Evolutionary conservation across 2,329 filamentous ascomycete species (phyloP).

Genomic region (Grosmannia huntii): DNA sequence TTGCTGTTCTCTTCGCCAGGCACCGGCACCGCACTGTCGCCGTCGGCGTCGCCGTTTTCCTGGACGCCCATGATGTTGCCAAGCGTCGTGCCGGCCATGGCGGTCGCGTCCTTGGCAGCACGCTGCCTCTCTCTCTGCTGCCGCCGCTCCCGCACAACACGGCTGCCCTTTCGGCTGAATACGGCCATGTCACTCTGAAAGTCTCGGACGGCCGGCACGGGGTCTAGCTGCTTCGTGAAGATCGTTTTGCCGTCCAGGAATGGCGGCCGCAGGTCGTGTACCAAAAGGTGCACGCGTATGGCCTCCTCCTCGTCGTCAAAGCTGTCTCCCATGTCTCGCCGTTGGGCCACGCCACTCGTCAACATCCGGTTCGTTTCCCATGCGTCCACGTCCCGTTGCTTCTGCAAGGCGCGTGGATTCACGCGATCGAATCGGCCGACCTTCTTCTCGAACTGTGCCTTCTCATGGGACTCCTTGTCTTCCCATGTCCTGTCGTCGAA

Average conservation of each 20-base stretch:
- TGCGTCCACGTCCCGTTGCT: constrained; percentile 88
- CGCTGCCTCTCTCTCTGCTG: constrained; percentile 89
- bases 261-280: constrained; percentile 87
- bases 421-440: constrained; percentile 51
- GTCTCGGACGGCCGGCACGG: constrained; percentile 83
- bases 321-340: constrained; percentile 66
- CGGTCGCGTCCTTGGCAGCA: constrained; percentile 90
- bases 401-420: constrained; percentile 65
- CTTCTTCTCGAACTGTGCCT: constrained; percentile 68
- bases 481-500: constrained; percentile 64
- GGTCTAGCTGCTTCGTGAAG: constrained; percentile 94
- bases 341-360: constrained; percentile 86
- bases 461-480: constrained; percentile 55
- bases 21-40: constrained; percentile 74
- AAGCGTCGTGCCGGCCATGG: constrained; percentile 77
- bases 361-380: constrained; percentile 99
- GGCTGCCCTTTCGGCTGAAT: constrained; percentile 89
- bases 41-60: constrained; percentile 81
- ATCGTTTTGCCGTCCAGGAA: constrained; percentile 91
- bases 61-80: constrained; percentile 95
- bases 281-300: constrained; percentile 76
- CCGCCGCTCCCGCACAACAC: constrained; percentile 78
- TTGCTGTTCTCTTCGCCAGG: constrained; percentile 53
- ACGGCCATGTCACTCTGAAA: constrained; percentile 98
- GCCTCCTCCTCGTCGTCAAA: constrained; percentile 86